Evolutionary conservation across 805 yeast species (phyloP).

Genomic region (Suhomyces prunicola): DNA sequence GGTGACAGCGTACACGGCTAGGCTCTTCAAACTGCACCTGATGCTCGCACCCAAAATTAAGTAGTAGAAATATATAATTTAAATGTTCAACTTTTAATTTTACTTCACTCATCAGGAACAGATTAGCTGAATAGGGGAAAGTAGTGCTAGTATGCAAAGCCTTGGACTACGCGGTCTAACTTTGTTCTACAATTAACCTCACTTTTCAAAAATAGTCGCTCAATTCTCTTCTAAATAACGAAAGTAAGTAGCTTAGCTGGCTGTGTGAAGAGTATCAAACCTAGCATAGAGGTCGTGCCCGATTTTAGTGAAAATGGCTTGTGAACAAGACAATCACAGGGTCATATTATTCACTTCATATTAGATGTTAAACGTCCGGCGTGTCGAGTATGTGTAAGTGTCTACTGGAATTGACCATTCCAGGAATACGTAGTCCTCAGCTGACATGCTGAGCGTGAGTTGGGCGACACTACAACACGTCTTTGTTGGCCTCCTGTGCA

Average conservation of each 20-base stretch:
- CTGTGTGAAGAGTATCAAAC: neutral
- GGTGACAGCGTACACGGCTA: too few relatives aligned
- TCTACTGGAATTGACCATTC: neutral
- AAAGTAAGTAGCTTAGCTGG: neutral
- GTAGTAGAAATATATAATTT: too few relatives aligned
- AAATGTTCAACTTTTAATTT: too few relatives aligned
- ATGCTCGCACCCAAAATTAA: too few relatives aligned
- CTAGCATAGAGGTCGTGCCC: neutral
- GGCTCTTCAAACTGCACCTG: too few relatives aligned
- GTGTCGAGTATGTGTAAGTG: neutral
- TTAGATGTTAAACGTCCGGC: neutral
- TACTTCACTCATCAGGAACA: too few relatives aligned
- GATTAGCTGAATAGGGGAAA: too few relatives aligned
- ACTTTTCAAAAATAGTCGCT: neutral
- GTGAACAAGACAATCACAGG: neutral
- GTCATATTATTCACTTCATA: neutral
- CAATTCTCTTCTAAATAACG: neutral
- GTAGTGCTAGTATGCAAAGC: too few relatives aligned
- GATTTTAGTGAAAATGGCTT: neutral
- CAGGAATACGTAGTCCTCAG: neutral
- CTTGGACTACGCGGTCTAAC: too few relatives aligned
- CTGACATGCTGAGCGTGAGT: neutral
- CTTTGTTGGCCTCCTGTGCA: neutral
- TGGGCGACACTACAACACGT: neutral
- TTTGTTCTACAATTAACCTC: too few relatives aligned